Percentiles rank a stretch among this genome's conserved stretches.
Evolutionary conservation across 352 stramenopile genomes (phyloP).

Genomic region (Elongisporangium undulatum): DNA sequence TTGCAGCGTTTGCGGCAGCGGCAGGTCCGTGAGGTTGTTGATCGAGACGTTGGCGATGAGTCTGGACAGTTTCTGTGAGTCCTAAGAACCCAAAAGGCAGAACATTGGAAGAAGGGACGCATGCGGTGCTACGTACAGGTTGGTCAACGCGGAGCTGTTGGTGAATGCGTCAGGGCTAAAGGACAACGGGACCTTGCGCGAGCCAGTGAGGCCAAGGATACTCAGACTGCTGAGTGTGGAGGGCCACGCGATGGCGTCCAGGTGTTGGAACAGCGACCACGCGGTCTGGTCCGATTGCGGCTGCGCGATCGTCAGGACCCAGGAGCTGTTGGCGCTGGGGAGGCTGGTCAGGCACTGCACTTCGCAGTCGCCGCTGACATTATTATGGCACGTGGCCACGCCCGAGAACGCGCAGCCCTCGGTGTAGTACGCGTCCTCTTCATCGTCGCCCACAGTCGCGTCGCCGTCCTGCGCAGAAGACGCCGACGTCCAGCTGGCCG

Average conservation of each 20-base stretch:
- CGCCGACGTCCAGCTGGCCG: conserved; percentile 6
- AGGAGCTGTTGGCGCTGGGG: conserved; percentile 24
- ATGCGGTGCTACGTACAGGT: conserved; percentile 26
- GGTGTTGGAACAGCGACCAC: conserved; percentile 49
- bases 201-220: conserved; percentile 11
- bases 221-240: conserved; percentile 28
- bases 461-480: conserved; percentile 20
- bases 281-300: conserved; percentile 61
- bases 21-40: conserved; percentile 57
- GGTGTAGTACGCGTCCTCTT: conserved; percentile 42
- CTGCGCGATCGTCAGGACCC: conserved; percentile 55
- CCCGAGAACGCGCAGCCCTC: conserved; percentile 43
- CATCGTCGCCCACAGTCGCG: conserved; percentile 5
- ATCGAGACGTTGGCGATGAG: conserved; percentile 56
- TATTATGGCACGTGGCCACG: conserved; percentile 46
- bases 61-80: conserved; percentile 10
- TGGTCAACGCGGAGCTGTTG: conserved; percentile 33
- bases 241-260: conserved; percentile 51
- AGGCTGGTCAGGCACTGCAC: conserved; percentile 58
- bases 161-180: conserved; percentile 51
- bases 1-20: conserved; percentile 52
- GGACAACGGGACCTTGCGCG: conserved; percentile 49
- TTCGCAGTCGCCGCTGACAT: conserved; percentile 40
- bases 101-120: background rate
- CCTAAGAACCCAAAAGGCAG: conserved; percentile 3